Evolutionary conservation across 2,329 filamentous ascomycete species (phyloP), one percentile per base, ranked within the genome.

Genomic region (Calycina herbarum): DNA sequence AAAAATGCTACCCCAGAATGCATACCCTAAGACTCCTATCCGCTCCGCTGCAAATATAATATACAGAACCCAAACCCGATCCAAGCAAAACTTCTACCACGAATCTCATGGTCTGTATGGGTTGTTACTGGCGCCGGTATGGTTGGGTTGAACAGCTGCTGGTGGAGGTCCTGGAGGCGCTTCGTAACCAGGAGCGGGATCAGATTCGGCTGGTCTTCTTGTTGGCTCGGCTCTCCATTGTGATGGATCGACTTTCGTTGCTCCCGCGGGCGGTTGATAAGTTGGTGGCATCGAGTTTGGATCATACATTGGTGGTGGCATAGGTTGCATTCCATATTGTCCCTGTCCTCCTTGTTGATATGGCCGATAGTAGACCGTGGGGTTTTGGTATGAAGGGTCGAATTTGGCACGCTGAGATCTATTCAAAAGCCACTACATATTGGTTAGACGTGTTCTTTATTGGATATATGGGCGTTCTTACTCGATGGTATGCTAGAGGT

Each of bases 401-500:
- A 71, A 74, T 65, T 60, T 65, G 40, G 68, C 73, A 64, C 74
- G 69, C 63, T 72, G 68, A 45, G 65, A 63, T 71, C 73, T 71
- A 66, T 69, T 76, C 4, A 76, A 60, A 56, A 76, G 70, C 75
- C 74, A 76, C 73, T 76, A 58, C 13, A 33, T 27, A 4, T 58
- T 48, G 57, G 61, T 74, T 66, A 72, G 69, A 48, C 35, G n/a
- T 11, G 29, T 38, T 35, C 33, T 57, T 56, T 63, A 29, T 45
- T 56, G 59, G 20, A 48, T 27, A 6, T 17, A 48, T 61, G n/a
- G 33, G 10, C 13, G 57, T 33, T 51, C 84, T 40, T 82, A 89
- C 87, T 73, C 88, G 81, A 77, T 95, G 91, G 74, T 94, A 94
- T 68, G 77, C 78, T 42, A 93, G 78, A 17, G 91, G 89, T 20